Conservation (phyloP, 1,284 basidiomycete genomes). For the Cutaneotrichosporon sp. region DNA sequence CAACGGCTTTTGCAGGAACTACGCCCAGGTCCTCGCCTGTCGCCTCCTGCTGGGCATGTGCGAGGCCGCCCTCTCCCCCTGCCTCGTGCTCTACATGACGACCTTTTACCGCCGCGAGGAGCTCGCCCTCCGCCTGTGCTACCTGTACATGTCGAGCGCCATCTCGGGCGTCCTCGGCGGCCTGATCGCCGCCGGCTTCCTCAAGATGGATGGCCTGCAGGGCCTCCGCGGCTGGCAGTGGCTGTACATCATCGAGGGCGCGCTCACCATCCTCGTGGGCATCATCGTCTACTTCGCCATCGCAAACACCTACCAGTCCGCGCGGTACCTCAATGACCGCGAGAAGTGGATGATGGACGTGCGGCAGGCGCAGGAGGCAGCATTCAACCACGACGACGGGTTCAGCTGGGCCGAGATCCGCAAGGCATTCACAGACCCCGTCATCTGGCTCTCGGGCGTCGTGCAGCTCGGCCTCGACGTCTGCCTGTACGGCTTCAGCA, state of each 20-base stretch:
- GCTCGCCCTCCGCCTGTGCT: slow-evolving; percentile 34
- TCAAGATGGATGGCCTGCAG: slow-evolving; percentile 19
- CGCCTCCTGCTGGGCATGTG: slow-evolving; percentile 37
- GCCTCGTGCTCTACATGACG: slow-evolving; percentile 30
- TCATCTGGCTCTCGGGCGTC: slow-evolving; percentile 24
- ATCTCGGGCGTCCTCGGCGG: slow-evolving; percentile 40
- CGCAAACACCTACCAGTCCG: slow-evolving; percentile 12
- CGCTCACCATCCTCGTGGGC: slow-evolving; percentile 12
- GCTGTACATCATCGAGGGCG: slow-evolving; percentile 26
- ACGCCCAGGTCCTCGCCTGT: slow-evolving; percentile 27
- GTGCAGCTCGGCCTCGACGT: slow-evolving; percentile 38
- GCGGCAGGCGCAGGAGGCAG: slow-evolving; percentile 15
- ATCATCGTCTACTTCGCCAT: slow-evolving; percentile 11
- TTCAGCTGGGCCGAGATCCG: slow-evolving; percentile 20
- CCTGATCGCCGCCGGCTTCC: slow-evolving; percentile 26
- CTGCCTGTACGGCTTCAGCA: slow-evolving; percentile 29
- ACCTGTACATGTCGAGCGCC: slow-evolving; percentile 40
- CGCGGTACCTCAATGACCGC: slow-evolving; percentile 18
- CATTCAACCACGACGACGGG: slow-evolving; percentile 16
- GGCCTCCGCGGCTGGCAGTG: slow-evolving; percentile 19
- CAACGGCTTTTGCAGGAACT: slow-evolving; percentile 22
- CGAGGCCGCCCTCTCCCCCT: slow-evolving; percentile 38
- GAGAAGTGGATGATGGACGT: slow-evolving; percentile 18
- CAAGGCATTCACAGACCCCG: slow-evolving; percentile 21
- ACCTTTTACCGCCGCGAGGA: slow-evolving; percentile 37